Base-by-base conservation (phyloP, 2,329 filamentous ascomycete genomes). In the Aureobasidium musti region DNA sequence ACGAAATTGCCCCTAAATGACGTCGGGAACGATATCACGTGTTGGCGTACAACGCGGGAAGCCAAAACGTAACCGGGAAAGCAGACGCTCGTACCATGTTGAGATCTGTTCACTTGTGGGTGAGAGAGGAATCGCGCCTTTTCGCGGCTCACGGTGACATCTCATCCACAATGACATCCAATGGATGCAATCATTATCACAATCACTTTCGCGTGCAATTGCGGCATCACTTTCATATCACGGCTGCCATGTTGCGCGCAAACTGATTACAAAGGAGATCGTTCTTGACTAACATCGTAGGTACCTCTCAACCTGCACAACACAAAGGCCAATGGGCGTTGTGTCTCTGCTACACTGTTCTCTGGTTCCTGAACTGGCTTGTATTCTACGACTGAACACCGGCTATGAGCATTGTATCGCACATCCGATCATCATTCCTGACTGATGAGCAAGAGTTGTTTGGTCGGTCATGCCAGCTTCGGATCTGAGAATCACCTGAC, bases 1-100 rank as follows among this genome's bases (percentile, higher is more conserved):
- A 60, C 56, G 28, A 60, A 60, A 60, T 60, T 60, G 56, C 56
- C 56, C 56, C 56, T 60, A 60, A 30, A 56, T 60, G 56, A 60
- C 56, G 56, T 47, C n/a, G 21, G 13, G 28, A 33, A n/a, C 56
- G 41, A 60, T 60, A 60, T 60, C 56, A 60, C 56, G 56, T 60
- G 56, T 43, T 1, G 10, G 28, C 41, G 56, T 13, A 28, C 28
- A 35, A 57, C 3, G 35, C 35, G 35, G 35, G 30, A 57, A 60
- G 39, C 19, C 19, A 33, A 60, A 60, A 19, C 19, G 21, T 17
- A 54, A 30, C 54, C 23, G 35, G 54, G 37, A 41, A 30, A 43
- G 54, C 10, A 11, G 54, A 14, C 28, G 56, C 56, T 60, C 41
- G 28, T 26, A 47, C 56, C 56, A 47, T 2, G 13, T 6, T 13